Percentiles rank a stretch among this genome's conserved stretches.
These are phyloP conservation scores for Epichloe glyceriae DNA, from an alignment of 2,329 filamentous ascomycete species.

Conservation along the genomic window DNA sequence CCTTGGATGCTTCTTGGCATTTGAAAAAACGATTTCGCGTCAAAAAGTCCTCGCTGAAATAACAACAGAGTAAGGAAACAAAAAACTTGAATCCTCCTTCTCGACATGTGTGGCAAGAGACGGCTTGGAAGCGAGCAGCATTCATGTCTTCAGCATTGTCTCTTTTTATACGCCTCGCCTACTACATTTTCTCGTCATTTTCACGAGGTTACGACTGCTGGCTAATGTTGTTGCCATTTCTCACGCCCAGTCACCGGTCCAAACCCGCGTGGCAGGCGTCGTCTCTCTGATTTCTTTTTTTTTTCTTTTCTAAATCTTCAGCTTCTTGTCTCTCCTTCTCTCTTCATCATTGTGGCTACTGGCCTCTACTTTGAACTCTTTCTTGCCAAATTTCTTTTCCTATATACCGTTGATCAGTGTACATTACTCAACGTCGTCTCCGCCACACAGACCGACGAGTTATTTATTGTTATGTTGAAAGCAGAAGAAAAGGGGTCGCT, in stretches of 20 bases:
- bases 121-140: neutral
- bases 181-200: conserved; percentile 11
- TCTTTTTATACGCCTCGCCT: conserved; percentile 8
- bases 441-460: conserved; percentile 14
- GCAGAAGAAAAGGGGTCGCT: neutral
- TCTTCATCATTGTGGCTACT: neutral
- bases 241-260: neutral
- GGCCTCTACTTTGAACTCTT: conserved; percentile 4
- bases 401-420: conserved; percentile 13
- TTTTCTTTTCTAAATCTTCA: neutral
- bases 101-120: neutral
- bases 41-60: no score
- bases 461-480: conserved; percentile 1
- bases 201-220: conserved; percentile 22
- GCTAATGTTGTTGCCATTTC: conserved; percentile 21
- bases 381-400: neutral
- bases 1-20: no score
- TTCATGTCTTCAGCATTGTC: neutral
- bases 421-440: conserved; percentile 18
- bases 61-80: no score
- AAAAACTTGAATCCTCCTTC: neutral
- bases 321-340: neutral
- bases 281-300: conserved; percentile 5
- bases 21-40: no score
- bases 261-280: neutral